Conservation (phyloP, 139 green algal genomes). For the Chlamydomonas urium region DNA sequence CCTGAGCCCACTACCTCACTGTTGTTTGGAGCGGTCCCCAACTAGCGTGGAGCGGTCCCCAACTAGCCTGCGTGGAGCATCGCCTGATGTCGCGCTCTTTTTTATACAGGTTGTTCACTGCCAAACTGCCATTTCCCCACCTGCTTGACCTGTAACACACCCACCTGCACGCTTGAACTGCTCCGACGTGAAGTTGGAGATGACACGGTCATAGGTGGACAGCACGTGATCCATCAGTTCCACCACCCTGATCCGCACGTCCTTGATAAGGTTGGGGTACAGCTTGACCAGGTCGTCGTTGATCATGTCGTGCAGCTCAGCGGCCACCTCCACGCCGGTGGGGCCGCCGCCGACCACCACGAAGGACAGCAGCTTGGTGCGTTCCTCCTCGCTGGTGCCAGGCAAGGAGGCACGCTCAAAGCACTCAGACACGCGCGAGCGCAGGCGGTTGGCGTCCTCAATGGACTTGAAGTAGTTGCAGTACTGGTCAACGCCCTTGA, state of each 20-base stretch:
- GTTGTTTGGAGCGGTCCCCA: too few relatives aligned
- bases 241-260: slow-evolving; percentile 65
- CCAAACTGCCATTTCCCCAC: too few relatives aligned
- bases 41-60: too few relatives aligned
- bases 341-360: slow-evolving; percentile 86
- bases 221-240: slow-evolving; percentile 91
- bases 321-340: slow-evolving; percentile 83
- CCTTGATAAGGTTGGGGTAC: slow-evolving; percentile 62
- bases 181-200: slow-evolving; percentile 72
- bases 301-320: slow-evolving; percentile 89
- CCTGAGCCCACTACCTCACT: too few relatives aligned
- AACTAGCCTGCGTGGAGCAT: too few relatives aligned
- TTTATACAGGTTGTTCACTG: too few relatives aligned
- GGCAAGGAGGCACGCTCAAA: slow-evolving; percentile 87
- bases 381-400: slow-evolving; percentile 48
- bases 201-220: slow-evolving; percentile 82
- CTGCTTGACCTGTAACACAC: too few relatives aligned
- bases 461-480: slow-evolving; percentile 87
- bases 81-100: too few relatives aligned
- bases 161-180: slow-evolving; percentile 66
- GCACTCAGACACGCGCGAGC: slow-evolving; percentile 73
- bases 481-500: slow-evolving; percentile 80
- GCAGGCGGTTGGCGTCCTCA: slow-evolving; percentile 70
- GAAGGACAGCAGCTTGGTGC: slow-evolving; percentile 79
- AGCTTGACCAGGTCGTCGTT: slow-evolving; percentile 77